A percentile compares a stretch with the other conserved stretches of the same genome.
phyloP scores from a whole-genome alignment of 2,329 filamentous ascomycete genomes.

The Aspergillus sp. region DNA sequence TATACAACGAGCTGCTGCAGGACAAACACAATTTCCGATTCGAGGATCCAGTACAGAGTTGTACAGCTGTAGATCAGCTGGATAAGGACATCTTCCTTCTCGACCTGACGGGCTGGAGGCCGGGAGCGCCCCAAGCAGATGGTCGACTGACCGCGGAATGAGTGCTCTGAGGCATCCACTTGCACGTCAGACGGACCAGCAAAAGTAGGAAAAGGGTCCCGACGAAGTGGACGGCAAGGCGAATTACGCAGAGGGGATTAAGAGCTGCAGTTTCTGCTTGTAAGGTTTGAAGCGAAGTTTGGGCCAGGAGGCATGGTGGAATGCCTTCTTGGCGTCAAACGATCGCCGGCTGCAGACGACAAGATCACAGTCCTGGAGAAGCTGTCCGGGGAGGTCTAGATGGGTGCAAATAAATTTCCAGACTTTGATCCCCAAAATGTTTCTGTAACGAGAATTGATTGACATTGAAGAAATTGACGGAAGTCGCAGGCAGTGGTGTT shows the following conservation, averaged over 20 bases:
- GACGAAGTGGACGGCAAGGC: not conserved
- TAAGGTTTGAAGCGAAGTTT: not conserved
- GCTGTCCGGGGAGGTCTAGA: not conserved
- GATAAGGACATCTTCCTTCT: conserved; percentile 4
- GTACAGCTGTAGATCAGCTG: conserved; percentile 10
- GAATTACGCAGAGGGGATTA: not conserved
- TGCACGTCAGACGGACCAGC: not conserved
- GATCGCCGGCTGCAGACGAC: not conserved
- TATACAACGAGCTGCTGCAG: conserved; percentile 12
- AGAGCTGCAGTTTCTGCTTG: not conserved
- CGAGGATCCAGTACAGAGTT: not conserved
- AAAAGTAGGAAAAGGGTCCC: not conserved
- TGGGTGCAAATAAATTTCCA: not conserved
- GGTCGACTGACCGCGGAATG: not conserved
- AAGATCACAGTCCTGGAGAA: not conserved
- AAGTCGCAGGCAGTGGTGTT: not conserved
- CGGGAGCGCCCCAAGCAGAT: not conserved
- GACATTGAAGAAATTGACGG: not conserved
- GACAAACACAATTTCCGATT: not conserved
- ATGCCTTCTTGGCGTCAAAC: not conserved
- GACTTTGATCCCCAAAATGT: not conserved
- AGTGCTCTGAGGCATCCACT: not conserved
- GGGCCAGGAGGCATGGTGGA: not conserved
- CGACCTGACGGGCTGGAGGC: not conserved
- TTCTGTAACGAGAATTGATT: not conserved